Base-by-base conservation (phyloP, 2,329 filamentous ascomycete genomes). In the Exophiala oligosperma region DNA sequence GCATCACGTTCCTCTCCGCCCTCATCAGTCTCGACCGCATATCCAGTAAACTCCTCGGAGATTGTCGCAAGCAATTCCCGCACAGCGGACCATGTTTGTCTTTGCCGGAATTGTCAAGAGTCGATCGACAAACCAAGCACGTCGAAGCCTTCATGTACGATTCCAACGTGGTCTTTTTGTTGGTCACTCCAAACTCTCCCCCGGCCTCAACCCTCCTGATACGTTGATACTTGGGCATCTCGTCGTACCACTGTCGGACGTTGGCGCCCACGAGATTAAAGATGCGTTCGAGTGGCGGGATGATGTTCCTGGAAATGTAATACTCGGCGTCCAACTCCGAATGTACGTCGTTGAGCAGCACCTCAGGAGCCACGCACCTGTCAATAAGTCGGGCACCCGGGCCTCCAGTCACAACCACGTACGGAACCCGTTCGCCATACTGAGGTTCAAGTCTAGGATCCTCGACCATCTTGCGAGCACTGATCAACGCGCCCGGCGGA, bases 251-350 rank as follows among this genome's bases (percentile, higher is more conserved):
- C 59, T 85, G 83, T 17, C 90, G 79, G 0, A 97, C 90, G 70
- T 94, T 96, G 32, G 92, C 94, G 5, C 94, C 94, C 2, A 97
- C 90, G 2, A 99, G 86, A 69, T 94, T 96, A 78, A 99, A 97
- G 64, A 99, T 97, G 28, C 94, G 87, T 73, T 97, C 93, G 0
- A 99, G 81, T 0, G 94, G 94, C 4, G 94, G 94, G 50, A 99
- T 95, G 7, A 99, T 71, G 70, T 97, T 97, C 77, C 97, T 97
- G 17, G 84, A 85, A 68, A 99, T 97, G 77, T 99, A 99, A 74
- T 99, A 99, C 66, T 97, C 92, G 0, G 92, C 88, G 69, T 99
- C 94, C 17, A 99, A 82, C 66, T 91, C 87, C 51, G 88, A 83
- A 67, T 93, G 84, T 23, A 90, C 85, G 64, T 90, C 90, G 53